phyloP scores from a whole-genome alignment of 129 eudicot species.

The Arctium lappa region DNA sequence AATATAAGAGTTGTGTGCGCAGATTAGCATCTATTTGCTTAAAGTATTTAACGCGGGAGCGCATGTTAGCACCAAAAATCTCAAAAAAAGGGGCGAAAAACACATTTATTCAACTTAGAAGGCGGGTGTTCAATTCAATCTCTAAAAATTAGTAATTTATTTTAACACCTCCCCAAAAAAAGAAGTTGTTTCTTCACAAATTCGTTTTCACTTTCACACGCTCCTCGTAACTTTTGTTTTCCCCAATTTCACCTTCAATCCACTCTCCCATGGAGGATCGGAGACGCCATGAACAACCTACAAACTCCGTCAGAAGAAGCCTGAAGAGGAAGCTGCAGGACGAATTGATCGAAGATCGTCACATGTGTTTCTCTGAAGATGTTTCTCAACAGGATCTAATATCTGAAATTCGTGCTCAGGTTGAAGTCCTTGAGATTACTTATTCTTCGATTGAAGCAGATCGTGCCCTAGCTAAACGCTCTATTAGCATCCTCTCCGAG shows the following conservation, averaged over 20 bases:
- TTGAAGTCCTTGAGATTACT: constrained; percentile 39
- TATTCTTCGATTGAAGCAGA: constrained; percentile 48
- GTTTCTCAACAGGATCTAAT: constrained; percentile 58
- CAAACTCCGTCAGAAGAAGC: constrained; percentile 61
- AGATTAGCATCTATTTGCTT: neutral
- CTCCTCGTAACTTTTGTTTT: neutral
- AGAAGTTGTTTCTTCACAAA: neutral
- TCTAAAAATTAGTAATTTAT: neutral
- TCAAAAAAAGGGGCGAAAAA: constrained; percentile 12
- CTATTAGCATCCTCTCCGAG: constrained; percentile 55
- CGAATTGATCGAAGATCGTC: constrained; percentile 41
- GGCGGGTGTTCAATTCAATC: constrained; percentile 13
- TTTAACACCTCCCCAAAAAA: neutral
- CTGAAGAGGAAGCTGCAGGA: constrained; percentile 84
- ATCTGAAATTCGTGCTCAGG: constrained; percentile 47
- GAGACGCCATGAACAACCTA: constrained; percentile 50
- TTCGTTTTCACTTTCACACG: constrained; percentile 27
- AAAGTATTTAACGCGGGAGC: constrained; percentile 31
- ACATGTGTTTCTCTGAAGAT: constrained; percentile 22
- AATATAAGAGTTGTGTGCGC: neutral
- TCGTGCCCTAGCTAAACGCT: constrained; percentile 71
- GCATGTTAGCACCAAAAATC: constrained; percentile 21
- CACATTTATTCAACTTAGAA: neutral
- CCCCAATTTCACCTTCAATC: constrained; percentile 31
- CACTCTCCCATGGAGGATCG: constrained; percentile 56